phyloP scores from a whole-genome alignment of 805 yeast genomes.

The Zygoascus ofunaensis region DNA sequence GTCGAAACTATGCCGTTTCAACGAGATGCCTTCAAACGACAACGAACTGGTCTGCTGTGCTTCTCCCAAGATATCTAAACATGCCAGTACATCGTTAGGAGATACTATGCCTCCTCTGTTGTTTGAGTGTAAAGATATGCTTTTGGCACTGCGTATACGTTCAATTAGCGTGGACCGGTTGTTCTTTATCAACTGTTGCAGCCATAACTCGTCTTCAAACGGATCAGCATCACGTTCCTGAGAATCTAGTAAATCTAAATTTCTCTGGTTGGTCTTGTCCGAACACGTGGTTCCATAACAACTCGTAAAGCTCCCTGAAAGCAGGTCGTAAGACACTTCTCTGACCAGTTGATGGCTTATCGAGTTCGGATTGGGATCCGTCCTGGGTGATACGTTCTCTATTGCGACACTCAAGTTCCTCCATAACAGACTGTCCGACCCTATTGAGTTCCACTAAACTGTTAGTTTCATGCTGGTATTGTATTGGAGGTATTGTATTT shows the following conservation, averaged over 20 bases:
- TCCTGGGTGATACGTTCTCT: background rate
- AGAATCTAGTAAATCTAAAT: too few species aligned
- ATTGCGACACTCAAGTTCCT: background rate
- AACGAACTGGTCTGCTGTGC: background rate
- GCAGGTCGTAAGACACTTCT: background rate
- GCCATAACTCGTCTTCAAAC: too few species aligned
- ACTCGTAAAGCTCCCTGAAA: background rate
- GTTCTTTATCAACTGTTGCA: too few species aligned
- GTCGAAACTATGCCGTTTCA: background rate
- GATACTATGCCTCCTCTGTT: background rate
- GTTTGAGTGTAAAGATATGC: background rate
- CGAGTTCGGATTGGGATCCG: too few species aligned
- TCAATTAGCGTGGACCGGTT: too few species aligned
- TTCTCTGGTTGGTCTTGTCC: too few species aligned
- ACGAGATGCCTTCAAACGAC: background rate
- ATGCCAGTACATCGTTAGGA: background rate
- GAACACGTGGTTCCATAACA: too few species aligned
- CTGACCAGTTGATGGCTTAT: background rate
- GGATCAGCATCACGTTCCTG: too few species aligned
- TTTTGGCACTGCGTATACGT: background rate
- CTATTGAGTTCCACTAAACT: conserved; percentile 1
- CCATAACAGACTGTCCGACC: background rate
- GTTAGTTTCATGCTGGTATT: background rate
- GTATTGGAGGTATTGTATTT: too few species aligned
- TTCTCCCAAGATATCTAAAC: background rate